Conservation (phyloP, 371 early-diverging fungal genomes). For the Blastocladiella emersonii region DNA sequence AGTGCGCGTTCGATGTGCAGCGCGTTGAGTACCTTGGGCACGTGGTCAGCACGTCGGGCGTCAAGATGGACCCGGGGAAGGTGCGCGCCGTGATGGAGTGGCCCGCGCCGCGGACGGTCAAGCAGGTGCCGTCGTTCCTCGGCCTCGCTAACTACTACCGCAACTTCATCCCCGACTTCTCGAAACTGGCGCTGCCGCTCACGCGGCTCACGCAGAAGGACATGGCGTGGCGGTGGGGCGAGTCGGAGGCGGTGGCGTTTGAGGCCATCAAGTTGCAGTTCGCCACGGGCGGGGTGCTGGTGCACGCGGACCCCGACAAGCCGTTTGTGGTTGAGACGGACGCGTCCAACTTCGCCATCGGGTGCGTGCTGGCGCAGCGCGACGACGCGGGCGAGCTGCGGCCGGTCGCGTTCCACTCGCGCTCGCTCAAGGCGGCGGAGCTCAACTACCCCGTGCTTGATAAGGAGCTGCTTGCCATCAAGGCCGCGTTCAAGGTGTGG, state of each 20-base stretch:
- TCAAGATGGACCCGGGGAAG: conserved; percentile 20
- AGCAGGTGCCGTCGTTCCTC: conserved; percentile 29
- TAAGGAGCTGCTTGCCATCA: too few species aligned
- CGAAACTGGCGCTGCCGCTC: conserved; percentile 9
- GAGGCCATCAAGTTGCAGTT: not conserved
- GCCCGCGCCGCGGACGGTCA: conserved; percentile 16
- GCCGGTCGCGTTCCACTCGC: not conserved
- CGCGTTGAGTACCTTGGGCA: conserved; percentile 31
- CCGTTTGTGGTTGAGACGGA: conserved; percentile 29
- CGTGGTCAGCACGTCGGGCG: conserved; percentile 12
- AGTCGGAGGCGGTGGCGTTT: not conserved
- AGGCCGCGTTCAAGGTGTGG: too few species aligned
- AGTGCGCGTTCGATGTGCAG: conserved; percentile 28
- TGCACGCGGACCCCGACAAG: conserved; percentile 12
- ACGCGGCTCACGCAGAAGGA: not conserved
- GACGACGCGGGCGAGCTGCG: conserved; percentile 1
- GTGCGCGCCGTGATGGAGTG: conserved; percentile 21
- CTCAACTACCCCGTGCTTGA: too few species aligned
- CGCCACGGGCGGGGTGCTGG: conserved; percentile 3
- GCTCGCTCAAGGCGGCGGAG: not conserved
- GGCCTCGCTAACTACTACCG: conserved; percentile 37
- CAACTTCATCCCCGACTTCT: conserved; percentile 13
- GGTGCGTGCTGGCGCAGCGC: conserved; percentile 26
- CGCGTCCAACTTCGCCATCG: conserved; percentile 29
- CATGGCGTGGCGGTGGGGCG: not conserved